phyloP scores from a whole-genome alignment of 306 rosid species.

The Cucurbita maxima region DNA sequence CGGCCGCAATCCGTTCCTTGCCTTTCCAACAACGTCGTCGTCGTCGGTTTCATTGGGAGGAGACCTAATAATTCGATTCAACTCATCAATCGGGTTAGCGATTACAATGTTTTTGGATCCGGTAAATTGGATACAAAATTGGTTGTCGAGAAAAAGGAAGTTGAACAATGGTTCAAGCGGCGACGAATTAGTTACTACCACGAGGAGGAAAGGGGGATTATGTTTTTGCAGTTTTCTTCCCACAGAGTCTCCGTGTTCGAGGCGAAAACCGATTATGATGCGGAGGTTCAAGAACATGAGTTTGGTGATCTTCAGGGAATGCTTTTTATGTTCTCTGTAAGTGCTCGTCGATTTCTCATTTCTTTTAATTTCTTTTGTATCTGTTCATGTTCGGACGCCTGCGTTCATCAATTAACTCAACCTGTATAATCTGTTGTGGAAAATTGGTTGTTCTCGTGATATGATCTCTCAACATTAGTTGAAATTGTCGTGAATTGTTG shows the following conservation, averaged over 20 bases:
- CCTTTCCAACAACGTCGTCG: conserved; percentile 52
- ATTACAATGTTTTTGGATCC: conserved; percentile 66
- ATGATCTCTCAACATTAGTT: no score
- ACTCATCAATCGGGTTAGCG: conserved; percentile 61
- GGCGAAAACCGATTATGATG: conserved; percentile 30
- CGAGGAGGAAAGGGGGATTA: conserved; percentile 48
- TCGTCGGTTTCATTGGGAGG: conserved; percentile 59
- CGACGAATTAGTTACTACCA: conserved; percentile 56
- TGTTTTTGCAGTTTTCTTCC: conserved; percentile 45
- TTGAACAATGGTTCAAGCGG: conserved; percentile 45
- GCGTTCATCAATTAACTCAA: neutral
- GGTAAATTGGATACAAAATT: conserved; percentile 39
- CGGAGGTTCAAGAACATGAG: conserved; percentile 45
- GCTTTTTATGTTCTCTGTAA: conserved; percentile 90
- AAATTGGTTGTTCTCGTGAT: no score
- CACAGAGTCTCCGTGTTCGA: conserved; percentile 17
- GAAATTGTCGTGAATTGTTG: no score
- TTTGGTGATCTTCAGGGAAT: conserved; percentile 67
- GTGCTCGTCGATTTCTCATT: conserved; percentile 9
- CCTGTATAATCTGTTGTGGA: no score
- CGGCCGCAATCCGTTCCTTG: conserved; percentile 15
- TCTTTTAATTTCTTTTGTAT: neutral
- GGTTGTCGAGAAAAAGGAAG: conserved; percentile 34
- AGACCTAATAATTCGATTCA: conserved; percentile 41
- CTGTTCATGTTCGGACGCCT: neutral